Evolutionary conservation across 805 yeast genomes (phyloP).

Genomic region (Pichia cephalocereana): DNA sequence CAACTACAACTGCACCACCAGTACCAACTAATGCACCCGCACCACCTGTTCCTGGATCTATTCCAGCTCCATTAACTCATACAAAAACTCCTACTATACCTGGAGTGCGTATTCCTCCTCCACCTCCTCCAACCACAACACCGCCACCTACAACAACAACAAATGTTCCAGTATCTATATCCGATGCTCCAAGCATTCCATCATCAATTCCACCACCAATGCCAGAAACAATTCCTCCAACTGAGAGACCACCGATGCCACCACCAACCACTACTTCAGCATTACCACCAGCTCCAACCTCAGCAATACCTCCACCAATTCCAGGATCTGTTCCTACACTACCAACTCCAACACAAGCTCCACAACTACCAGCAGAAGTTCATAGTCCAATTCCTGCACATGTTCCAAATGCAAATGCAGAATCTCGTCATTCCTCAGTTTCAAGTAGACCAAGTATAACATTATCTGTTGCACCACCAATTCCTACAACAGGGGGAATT

Average conservation of each 20-base stretch:
- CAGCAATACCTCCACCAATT: constrained; percentile 10
- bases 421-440: not conserved
- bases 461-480: not conserved
- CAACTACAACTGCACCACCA: constrained; percentile 11
- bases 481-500: not conserved
- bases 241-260: constrained; percentile 6
- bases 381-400: not conserved
- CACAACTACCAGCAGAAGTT: not conserved
- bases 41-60: not conserved
- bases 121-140: not conserved
- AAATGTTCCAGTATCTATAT: not conserved
- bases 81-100: not conserved
- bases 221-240: constrained; percentile 8
- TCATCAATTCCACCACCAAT: constrained; percentile 14
- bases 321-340: constrained; percentile 18
- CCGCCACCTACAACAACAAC: not conserved
- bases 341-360: constrained; percentile 10
- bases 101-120: not conserved
- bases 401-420: not conserved
- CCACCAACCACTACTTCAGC: constrained; percentile 5
- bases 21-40: constrained; percentile 7
- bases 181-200: constrained; percentile 6
- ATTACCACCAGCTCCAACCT: not conserved
- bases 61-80: constrained; percentile 2
- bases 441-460: not conserved